phyloP scores from a whole-genome alignment of 2,329 filamentous ascomycete genomes.

The Neofusicoccum parvum region DNA sequence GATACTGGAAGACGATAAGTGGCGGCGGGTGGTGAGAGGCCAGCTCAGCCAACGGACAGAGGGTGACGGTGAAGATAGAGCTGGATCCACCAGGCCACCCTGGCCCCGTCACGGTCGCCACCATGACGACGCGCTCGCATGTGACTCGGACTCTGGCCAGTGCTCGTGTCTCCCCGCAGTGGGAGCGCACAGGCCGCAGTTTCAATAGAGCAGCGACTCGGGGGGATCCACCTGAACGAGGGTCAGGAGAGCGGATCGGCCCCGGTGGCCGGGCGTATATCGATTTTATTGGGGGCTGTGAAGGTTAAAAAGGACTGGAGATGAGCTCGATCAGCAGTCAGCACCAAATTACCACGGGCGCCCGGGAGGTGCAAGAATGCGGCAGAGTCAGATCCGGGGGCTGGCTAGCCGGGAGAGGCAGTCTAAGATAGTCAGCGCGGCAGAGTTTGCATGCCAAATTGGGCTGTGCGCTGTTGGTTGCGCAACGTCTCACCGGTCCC shows the following conservation, averaged over 20 bases:
- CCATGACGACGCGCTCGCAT: neutral
- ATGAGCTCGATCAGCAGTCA: neutral
- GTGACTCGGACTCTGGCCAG: neutral
- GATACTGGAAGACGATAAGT: neutral
- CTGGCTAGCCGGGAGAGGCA: neutral
- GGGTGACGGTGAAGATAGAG: neutral
- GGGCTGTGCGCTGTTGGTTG: neutral
- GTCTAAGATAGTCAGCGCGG: neutral
- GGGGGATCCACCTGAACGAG: neutral
- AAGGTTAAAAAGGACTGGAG: neutral
- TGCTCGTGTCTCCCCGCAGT: constrained; percentile 1
- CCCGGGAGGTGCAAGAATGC: neutral
- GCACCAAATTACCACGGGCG: no score
- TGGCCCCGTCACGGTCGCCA: no score
- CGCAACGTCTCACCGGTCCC: constrained; percentile 11
- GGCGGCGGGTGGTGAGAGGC: neutral
- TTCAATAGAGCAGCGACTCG: constrained; percentile 12
- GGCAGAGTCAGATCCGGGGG: constrained; percentile 10
- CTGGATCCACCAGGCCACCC: neutral
- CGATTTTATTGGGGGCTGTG: neutral
- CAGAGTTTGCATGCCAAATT: neutral
- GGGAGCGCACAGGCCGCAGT: neutral
- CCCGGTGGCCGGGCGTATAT: neutral
- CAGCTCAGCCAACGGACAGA: no score
- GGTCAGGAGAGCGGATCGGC: neutral